These are phyloP conservation scores for Diplodia sapinea DNA, from an alignment of 2,329 filamentous ascomycete species.

Conservation along the genomic window DNA sequence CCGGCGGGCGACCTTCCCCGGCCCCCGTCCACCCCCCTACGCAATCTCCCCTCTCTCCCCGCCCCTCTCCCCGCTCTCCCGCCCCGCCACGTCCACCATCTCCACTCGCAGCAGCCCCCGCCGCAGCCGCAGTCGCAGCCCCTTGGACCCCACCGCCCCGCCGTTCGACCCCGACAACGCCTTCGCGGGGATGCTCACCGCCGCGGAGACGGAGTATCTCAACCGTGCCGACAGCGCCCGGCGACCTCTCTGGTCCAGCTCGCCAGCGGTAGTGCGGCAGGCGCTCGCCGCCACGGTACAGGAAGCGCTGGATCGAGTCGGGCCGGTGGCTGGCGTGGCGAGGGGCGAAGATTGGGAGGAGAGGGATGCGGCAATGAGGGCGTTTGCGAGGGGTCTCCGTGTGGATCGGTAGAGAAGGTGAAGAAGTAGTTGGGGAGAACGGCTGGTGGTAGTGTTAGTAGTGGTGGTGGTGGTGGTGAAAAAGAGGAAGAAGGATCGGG, in stretches of 20 bases:
- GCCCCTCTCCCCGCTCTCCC: no score
- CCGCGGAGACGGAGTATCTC: not conserved
- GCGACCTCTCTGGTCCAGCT: no score
- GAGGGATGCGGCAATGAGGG: not conserved
- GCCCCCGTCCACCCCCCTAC: no score
- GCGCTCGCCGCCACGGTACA: not conserved
- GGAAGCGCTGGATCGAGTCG: not conserved
- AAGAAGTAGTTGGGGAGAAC: no score
- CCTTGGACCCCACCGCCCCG: not conserved
- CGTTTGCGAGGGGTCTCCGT: not conserved
- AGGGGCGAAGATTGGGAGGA: slow-evolving; percentile 1
- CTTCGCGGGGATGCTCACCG: not conserved
- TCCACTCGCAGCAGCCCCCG: no score
- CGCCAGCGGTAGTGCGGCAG: not conserved
- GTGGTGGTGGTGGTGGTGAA: not conserved
- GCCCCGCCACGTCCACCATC: no score
- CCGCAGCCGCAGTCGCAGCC: not conserved
- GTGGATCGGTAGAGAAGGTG: not conserved
- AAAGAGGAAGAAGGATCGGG: no score
- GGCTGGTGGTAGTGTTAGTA: no score
- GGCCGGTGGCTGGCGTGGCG: not conserved
- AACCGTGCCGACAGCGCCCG: not conserved
- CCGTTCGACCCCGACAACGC: not conserved
- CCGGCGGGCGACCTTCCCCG: no score
- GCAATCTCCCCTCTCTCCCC: no score